Percentiles rank a stretch among this genome's conserved stretches.
phyloP scores from a whole-genome alignment of 2,329 filamentous ascomycete species.

The Aureobasidium musti region DNA sequence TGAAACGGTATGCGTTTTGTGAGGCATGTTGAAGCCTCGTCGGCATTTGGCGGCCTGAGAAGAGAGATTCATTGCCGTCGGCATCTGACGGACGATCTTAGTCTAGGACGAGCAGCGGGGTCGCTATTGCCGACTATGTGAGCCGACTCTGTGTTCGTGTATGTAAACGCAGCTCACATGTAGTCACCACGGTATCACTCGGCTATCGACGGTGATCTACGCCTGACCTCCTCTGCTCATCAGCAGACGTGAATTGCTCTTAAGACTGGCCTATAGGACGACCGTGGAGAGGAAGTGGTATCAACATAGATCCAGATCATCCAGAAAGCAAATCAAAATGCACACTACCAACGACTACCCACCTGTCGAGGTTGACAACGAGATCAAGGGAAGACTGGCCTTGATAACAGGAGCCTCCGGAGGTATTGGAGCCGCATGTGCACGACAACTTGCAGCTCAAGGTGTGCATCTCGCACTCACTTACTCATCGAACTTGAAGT shows the following conservation, averaged over 20 bases:
- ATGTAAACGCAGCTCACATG: background rate
- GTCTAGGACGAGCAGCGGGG: background rate
- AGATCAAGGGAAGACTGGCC: conserved; percentile 55
- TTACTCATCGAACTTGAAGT: conserved; percentile 55
- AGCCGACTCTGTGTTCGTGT: background rate
- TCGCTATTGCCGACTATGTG: background rate
- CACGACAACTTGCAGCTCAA: conserved; percentile 54
- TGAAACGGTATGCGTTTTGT: background rate
- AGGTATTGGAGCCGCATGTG: conserved; percentile 61
- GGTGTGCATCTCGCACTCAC: conserved; percentile 61
- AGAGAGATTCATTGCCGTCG: background rate
- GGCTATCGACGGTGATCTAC: background rate
- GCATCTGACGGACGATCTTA: background rate
- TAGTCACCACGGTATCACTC: background rate
- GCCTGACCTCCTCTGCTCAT: background rate
- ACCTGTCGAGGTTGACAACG: conserved; percentile 37
- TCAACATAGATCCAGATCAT: background rate
- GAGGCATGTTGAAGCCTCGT: background rate
- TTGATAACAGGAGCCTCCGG: conserved; percentile 62
- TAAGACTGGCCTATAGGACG: background rate
- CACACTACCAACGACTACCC: conserved; percentile 20
- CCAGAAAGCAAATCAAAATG: background rate
- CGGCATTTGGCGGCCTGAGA: background rate
- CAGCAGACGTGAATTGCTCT: background rate
- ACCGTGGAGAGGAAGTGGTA: background rate